Base-by-base conservation (phyloP, 2,329 filamentous ascomycete species). In the Xylaria digitata region DNA sequence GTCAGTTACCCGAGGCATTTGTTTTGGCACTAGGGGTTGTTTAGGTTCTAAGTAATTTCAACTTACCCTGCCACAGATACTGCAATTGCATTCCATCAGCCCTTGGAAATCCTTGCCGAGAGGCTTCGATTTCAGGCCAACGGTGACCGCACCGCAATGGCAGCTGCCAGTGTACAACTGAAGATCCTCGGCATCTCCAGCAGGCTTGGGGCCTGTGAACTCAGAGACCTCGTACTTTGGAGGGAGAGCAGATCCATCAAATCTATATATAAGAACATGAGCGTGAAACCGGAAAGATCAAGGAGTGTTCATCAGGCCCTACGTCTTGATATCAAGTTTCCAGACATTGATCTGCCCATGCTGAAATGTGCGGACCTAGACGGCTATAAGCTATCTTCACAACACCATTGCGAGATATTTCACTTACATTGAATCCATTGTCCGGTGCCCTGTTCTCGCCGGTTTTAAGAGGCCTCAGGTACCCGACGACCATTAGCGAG, bases 61-160 rank as follows among this genome's bases (percentile, higher is more conserved):
- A 64, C 68, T 61, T 50, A 70, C 70, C 59, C 32, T 56, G 21
- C 55, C 43, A 21, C 84, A 86, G 69, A 81, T 79, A 72, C 84
- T 86, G 78, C 85, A 87, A 73, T 85, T 83, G 76, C 85, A 86
- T 57, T 84, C 81, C 1, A 52, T n/a, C 6, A 66, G 6, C 6
- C 64, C 64, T 46, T 66, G 76, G 26, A 5, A 80, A 67, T 73
- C 80, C 72, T 75, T 78, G 71, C 82, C 78, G 9, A 86, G 71
- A 1, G 82, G 79, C 68, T 80, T 80, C 63, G 77, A 77, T 57
- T 77, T 79, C 42, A 85, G 46, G 1, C 83, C 81, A 0, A 85
- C 61, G 17, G 76, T 81, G 26, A 87, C 77, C 21, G 80, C 80
- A 32, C 85, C 85, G 73, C 85, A 87, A 75, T 87, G 85, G 73